Percentiles rank a stretch among this genome's conserved stretches.
phyloP scores from a whole-genome alignment of 768 basidiomycete species.

The Hydnum rufescens region DNA sequence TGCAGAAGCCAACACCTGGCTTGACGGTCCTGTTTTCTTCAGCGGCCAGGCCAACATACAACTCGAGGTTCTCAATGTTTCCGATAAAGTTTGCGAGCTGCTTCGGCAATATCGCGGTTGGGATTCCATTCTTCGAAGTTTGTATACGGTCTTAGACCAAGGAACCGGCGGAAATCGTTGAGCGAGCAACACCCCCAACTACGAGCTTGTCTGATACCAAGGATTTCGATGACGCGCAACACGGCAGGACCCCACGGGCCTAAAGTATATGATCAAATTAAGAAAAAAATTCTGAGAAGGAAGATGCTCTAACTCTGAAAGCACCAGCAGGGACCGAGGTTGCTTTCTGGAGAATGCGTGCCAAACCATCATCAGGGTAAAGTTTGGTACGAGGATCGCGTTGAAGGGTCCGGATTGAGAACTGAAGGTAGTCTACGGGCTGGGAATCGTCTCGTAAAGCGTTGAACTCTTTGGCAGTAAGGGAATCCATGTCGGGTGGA shows the following conservation, averaged over 20 bases:
- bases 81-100: conserved; percentile 43
- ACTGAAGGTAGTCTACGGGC: neutral
- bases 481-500: neutral
- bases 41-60: conserved; percentile 54
- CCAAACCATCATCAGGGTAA: conserved; percentile 9
- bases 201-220: conserved; percentile 11
- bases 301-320: conserved; percentile 9
- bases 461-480: neutral
- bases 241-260: conserved; percentile 8
- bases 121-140: conserved; percentile 22
- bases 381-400: neutral
- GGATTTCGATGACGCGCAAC: conserved; percentile 11
- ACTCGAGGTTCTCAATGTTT: conserved; percentile 60
- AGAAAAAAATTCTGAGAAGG: too few relatives aligned
- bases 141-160: conserved; percentile 13
- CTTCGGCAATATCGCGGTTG: conserved; percentile 12
- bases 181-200: conserved; percentile 46
- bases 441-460: neutral
- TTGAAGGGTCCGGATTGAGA: neutral
- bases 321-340: conserved; percentile 8
- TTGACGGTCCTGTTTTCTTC: conserved; percentile 46
- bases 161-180: conserved; percentile 28
- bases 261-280: too few relatives aligned
- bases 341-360: conserved; percentile 8
- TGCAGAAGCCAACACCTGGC: conserved; percentile 58